Percentiles rank a stretch among this genome's conserved stretches.
Conservation (phyloP, 306 rosid genomes). For the Vicia sativa region DNA sequence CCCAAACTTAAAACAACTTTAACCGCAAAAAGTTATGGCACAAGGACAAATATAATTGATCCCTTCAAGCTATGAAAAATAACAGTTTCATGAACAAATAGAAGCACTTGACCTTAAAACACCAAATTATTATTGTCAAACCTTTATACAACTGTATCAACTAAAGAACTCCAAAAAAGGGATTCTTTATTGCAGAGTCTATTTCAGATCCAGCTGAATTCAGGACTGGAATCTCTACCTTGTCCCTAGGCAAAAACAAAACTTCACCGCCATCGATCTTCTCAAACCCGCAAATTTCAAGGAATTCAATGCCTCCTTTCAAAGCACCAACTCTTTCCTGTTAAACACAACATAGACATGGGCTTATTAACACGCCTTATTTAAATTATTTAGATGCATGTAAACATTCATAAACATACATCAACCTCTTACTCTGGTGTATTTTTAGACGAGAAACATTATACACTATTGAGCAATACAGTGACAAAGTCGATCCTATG, state of each 20-base stretch:
- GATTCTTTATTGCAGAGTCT: slow-evolving; percentile 92
- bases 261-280: slow-evolving; percentile 76
- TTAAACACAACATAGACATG: slow-evolving; percentile 17
- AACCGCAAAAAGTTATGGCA: slow-evolving; percentile 14
- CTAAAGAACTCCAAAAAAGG: slow-evolving; percentile 88
- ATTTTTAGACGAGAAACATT: slow-evolving; percentile 3
- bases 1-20: slow-evolving; percentile 10
- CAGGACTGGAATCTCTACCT: slow-evolving; percentile 74
- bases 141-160: slow-evolving; percentile 30
- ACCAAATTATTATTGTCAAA: slow-evolving; percentile 30
- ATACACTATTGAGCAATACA: background rate
- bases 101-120: slow-evolving; percentile 14
- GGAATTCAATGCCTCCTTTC: slow-evolving; percentile 83
- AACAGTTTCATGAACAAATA: slow-evolving; percentile 25
- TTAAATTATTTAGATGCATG: slow-evolving; percentile 2
- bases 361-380: background rate
- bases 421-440: background rate
- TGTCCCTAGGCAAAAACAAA: slow-evolving; percentile 71
- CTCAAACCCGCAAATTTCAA: slow-evolving; percentile 91
- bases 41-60: background rate
- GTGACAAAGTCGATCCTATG: background rate
- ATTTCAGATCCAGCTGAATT: slow-evolving; percentile 86
- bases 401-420: background rate
- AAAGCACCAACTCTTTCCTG: slow-evolving; percentile 95
- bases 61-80: slow-evolving; percentile 8